Base-by-base conservation (phyloP, 139 green algal genomes). In the Zygnema circumcarinatum region DNA sequence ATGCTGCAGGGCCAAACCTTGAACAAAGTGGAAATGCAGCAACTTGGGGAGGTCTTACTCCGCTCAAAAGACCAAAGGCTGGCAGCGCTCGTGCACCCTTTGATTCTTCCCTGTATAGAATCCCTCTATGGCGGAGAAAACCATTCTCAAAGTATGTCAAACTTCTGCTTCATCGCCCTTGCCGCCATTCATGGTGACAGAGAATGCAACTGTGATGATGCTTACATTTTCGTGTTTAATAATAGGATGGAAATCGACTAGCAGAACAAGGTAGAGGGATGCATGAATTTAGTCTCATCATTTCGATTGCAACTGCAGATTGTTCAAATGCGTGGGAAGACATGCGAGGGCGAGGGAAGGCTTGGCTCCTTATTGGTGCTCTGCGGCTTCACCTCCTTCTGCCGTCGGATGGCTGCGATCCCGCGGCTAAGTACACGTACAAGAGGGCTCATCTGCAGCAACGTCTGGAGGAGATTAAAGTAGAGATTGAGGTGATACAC, bases 351-450 rank as follows among this genome's bases (percentile, higher is more conserved):
- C 67, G 62, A 21, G 91, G 90, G 38, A 86, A 40, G 0, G 92
- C 91, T 7, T 98, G 96, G 96, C 56, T 91, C 16, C 78, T 97
- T 81, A 87, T 99, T 35, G 96, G 95, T 38, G 53, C 91, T 67
- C 32, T 93, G 16, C 92, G 96, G 31, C 88, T 99, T 74, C 94
- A 97, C 41, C 93, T 98, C 38, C 88, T 94, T 0, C 62, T 89
- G n/a, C 93, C 95, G 2, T 79, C 94, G 0, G 53, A 91, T 7
- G 94, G 90, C 2, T 84, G 94, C 0, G 96, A 99, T 91, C 96
- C 96, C 21, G 95, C 95, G 0, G 67, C 67, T 40, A 93, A 92
- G 56, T 56, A 83, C 25, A 33, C 79, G 25, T 56, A 91, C 40
- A 89, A 94, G 42, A 40, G 32, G 39, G 25, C 39, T 29, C 80